Evolutionary conservation across 1,139 yeast species (phyloP).

Genomic region (Pichia sp.): DNA sequence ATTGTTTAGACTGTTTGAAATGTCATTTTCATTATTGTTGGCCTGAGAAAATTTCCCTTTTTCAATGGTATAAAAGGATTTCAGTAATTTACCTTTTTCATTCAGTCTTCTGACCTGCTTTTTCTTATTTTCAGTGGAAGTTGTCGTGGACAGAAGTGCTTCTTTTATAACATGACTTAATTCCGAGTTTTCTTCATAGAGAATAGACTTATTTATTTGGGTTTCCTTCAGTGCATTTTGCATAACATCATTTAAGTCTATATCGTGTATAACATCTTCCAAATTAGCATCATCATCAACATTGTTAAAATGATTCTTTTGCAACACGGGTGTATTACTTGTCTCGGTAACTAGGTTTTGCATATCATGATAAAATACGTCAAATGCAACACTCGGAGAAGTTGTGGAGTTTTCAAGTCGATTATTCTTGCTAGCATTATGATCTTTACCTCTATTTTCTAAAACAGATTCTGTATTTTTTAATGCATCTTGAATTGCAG

Average conservation of each 20-base stretch:
- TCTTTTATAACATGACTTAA: conserved; percentile 22
- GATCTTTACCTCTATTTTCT: not conserved
- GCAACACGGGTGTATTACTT: not conserved
- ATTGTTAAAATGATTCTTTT: not conserved
- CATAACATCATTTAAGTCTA: conserved; percentile 18
- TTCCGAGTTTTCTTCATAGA: conserved; percentile 14
- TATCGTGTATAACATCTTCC: conserved; percentile 14
- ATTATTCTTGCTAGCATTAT: not conserved
- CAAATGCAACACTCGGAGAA: not conserved
- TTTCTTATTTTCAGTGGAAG: not conserved
- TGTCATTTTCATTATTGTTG: not conserved
- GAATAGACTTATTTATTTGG: not conserved
- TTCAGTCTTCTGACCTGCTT: not conserved
- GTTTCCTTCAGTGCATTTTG: conserved; percentile 14
- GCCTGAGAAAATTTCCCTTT: not conserved
- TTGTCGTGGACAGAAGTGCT: conserved; percentile 13
- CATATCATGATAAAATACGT: conserved; percentile 10
- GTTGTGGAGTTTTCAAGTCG: not conserved
- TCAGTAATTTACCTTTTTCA: not conserved
- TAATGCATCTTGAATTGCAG: conserved; percentile 18
- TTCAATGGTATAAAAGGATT: not conserved
- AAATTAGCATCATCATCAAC: not conserved
- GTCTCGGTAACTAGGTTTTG: conserved; percentile 6
- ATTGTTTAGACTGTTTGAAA: conserved; percentile 13
- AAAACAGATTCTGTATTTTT: conserved; percentile 7